Evolutionary conservation across 257 asterid genomes (phyloP).

Genomic region (Salvia miltiorrhiza): DNA sequence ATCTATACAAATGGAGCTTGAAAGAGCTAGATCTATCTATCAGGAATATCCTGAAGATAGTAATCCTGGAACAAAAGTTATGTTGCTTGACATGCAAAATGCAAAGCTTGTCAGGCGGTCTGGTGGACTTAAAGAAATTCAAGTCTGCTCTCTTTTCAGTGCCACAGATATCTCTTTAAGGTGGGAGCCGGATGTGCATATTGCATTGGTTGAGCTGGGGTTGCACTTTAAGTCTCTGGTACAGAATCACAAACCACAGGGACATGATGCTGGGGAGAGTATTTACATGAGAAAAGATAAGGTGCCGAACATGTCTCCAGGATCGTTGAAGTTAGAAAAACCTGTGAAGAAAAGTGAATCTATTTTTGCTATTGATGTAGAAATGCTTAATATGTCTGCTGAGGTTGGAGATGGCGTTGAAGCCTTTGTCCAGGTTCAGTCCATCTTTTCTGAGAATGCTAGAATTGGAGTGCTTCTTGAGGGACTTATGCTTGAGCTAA

Average conservation of each 20-base stretch:
- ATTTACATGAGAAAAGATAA: conserved; percentile 27
- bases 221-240: conserved; percentile 68
- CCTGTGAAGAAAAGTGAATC: conserved; percentile 73
- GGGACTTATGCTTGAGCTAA: conserved; percentile 72
- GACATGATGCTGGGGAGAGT: conserved; percentile 37
- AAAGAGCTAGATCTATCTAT: conserved; percentile 84
- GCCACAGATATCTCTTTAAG: conserved; percentile 90
- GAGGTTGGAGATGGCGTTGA: conserved; percentile 99
- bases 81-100: conserved; percentile 90
- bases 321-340: conserved; percentile 51
- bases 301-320: conserved; percentile 40
- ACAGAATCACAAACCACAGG: conserved; percentile 65
- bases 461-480: conserved; percentile 98
- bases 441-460: conserved; percentile 98
- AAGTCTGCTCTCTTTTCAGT: conserved; percentile 95
- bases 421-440: conserved; percentile 80
- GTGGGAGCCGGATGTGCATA: conserved; percentile 98
- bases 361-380: conserved; percentile 90
- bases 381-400: conserved; percentile 83
- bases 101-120: conserved; percentile 88
- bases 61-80: conserved; percentile 60
- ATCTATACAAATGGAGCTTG: conserved; percentile 76
- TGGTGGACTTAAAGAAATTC: conserved; percentile 85
- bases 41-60: conserved; percentile 72
- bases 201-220: conserved; percentile 81